Evolutionary conservation across 2,329 filamentous ascomycete species (phyloP), one percentile per base, ranked within the genome.

Genomic region (Colletotrichum sp.): DNA sequence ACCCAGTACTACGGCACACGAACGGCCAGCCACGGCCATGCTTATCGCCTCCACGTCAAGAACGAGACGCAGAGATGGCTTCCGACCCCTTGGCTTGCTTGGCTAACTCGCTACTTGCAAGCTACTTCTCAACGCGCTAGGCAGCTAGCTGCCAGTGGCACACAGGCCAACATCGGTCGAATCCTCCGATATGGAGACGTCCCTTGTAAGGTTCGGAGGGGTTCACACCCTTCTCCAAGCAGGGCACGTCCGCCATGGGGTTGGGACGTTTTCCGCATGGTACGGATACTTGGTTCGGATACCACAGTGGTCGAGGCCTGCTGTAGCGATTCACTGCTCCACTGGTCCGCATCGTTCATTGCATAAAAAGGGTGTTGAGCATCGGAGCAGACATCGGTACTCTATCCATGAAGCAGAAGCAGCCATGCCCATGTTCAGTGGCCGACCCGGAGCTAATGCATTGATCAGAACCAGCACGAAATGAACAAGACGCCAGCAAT

Each of bases 241-340:
- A 74, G 71, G 67, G 48, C 60, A 16, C 52, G 59, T 66, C 62
- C 67, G 44, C 67, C 71, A 74, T 74, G 67, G 60, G 60, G 67
- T 71, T 75, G 72, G 60, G 60, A 66, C 68, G 60, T 75, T 60
- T 75, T 75, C 72, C 67, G 67, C 60, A 66, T 62, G 59, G 67
- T 44, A 57, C 72, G 67, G 72, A 60, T 65, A 62, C 36, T 59
- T 63, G 26, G 66, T 70, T 39, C 57, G 34, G 34, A 57, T 71
- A 60, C 48, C 48, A 59, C 28, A 52, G 48, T 32, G 55, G 55
- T 48, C 36, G 34, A 34, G 67, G 32, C 71, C 18, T 22, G 44
- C n/a, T 52, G 44, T 22, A 52, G 44, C 44, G n/a, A 22, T 52
- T 52, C n/a, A 52, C 12, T 13, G 26, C 66, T 28, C 39, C 68